Evolutionary conservation across 164 flowering plant species (phyloP), one percentile per base, ranked within the genome.

Genomic region (Litsea cubeba): DNA sequence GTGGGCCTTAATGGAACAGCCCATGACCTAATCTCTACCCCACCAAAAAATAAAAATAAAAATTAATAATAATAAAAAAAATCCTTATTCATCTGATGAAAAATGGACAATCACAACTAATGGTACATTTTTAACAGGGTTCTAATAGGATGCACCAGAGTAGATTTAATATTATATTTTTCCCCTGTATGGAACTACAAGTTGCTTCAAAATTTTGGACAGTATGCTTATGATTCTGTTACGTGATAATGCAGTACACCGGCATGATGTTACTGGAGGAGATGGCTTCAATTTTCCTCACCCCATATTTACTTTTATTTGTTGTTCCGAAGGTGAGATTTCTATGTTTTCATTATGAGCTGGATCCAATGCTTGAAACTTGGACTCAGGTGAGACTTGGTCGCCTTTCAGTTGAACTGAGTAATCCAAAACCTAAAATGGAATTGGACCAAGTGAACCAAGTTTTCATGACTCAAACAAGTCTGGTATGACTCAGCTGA

Each of bases 261-360:
- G 95, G 94, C 76, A 94, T 89, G 97, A 92, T 92, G 92, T 81
- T 92, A 77, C 82, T 96, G 74, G 99, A 96, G 83, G 99, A 96
- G 90, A 92, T 94, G 92, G 90, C 95, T 71, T 96, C 99, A 46
- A 96, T 96, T 79, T 89, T 96, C 80, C 84, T 92, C 69, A 96
- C 99, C 40, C 99, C 99, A 3, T 87, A 85, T 65, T 81, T 96
- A 74, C 99, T 96, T 71, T 5, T 96, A 62, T 90, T 88, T 78
- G 84, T 90, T 72, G 92, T 96, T 32, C 98, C 99, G 73, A 81
- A 92, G 98, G 99, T 96, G 50, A 10, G 58, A 26, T 65, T 30
- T 46, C 20, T 68, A 49, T n/a, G n/a, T 68, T 35, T 46, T 32
- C 7, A 25, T 66, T 26, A 66, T 35, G 46, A 35, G 46, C n/a